Base-by-base conservation (phyloP, 345 rosid genomes). In the Ceriops decandra region DNA sequence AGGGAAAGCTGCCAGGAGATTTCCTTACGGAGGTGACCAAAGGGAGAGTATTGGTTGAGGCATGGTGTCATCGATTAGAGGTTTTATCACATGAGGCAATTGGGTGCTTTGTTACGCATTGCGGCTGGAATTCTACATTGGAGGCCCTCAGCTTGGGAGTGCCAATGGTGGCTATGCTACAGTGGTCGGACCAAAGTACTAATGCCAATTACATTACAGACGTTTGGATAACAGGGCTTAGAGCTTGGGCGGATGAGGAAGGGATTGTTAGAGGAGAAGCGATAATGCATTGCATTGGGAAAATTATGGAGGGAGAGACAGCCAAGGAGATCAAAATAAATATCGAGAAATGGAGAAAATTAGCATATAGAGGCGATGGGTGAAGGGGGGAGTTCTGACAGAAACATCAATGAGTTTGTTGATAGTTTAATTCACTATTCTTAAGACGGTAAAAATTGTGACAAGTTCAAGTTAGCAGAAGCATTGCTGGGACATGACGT, bases 121-220 rank as follows among this genome's bases (percentile, higher is more conserved):
- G 85, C 15, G 88, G 88, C 5, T 74, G 73, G 58, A 85, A 77
- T 68, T 85, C 86, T 2, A 61, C 60, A 1, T 20, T 76, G 5
- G 88, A 85, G 69, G 86, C 85, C 1, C 28, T 85, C 63, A 52
- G 88, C 57, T 67, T 80, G 35, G 86, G 82, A 26, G 84, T 82
- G 26, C 86, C 83, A 35, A 67, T 82, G 66, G 82, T 82, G 66
- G 83, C 74, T 2, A 62, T 82, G 74, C 86, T 85, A 0, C 85
- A 78, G 6, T 82, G 88, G 82, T 65, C 68, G 0, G 88, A 85
- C 52, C 88, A 85, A 32, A 38, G 71, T 22, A 81, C 82, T 1
- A 82, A 82, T 38, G 76, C 85, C 1, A 80, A 82, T 72, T 72
- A 7, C 7, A 38, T 82, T 5, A 79, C 69, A 74, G 86, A 85